Percentiles rank a stretch among this genome's conserved stretches.
phyloP scores from a whole-genome alignment of 78 protist species.

The Creolimax fragrantissima region DNA sequence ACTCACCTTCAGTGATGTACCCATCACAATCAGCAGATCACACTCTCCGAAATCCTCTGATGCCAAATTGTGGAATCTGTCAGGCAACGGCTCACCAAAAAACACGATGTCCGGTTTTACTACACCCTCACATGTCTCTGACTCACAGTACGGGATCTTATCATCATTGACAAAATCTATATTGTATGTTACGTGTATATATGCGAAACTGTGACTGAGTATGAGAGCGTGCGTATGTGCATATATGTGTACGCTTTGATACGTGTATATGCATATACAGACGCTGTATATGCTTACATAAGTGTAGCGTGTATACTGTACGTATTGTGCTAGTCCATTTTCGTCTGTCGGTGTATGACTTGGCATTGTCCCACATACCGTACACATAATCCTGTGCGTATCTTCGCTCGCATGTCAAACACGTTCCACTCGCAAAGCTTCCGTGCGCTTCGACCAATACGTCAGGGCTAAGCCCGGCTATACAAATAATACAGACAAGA shows the following conservation, averaged over 20 bases:
- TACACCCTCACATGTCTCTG: neutral
- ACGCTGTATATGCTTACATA: too few relatives aligned
- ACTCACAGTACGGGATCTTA: neutral
- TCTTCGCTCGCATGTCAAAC: neutral
- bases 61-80: neutral
- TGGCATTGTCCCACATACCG: too few relatives aligned
- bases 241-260: too few relatives aligned
- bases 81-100: conserved; percentile 37
- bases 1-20: conserved; percentile 37
- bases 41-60: neutral
- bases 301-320: too few relatives aligned
- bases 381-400: neutral
- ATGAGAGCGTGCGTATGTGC: too few relatives aligned
- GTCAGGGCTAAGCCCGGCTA: conserved; percentile 50
- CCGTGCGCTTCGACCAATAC: conserved; percentile 81
- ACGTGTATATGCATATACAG: too few relatives aligned
- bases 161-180: neutral
- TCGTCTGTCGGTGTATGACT: too few relatives aligned
- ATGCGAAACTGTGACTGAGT: too few relatives aligned
- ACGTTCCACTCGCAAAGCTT: conserved; percentile 31
- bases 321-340: too few relatives aligned
- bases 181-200: too few relatives aligned
- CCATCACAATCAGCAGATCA: conserved; percentile 37
- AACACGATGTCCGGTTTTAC: conserved; percentile 50
- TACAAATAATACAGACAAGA: neutral